Base-by-base conservation (phyloP, 169 alveolate genomes). In the Plasmodium sp. region DNA sequence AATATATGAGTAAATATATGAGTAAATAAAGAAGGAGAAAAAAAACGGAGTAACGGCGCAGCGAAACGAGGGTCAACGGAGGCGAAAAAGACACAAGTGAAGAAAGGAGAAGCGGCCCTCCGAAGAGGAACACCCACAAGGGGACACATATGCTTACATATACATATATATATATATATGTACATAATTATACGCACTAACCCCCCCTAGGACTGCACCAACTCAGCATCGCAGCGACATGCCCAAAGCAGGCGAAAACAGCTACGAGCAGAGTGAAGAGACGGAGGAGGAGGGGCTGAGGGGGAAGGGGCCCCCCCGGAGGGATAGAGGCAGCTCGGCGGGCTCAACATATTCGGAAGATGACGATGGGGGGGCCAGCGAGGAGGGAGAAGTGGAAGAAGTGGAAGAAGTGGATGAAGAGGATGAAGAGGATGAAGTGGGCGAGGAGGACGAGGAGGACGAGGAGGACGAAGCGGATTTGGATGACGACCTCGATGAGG, bases 291-390 rank as follows among this genome's bases (percentile, higher is more conserved):
- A 22, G 27, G 7, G 16, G 1, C n/a, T n/a, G 27, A 62, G 18
- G 27, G 34, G 75, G 34, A n/a, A 18, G 18, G 27, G 27, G 5
- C 75, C 75, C 34, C 75, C 31, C 39, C 36, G 27, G 75, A 27
- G 9, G 75, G 2, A 62, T 62, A 22, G 16, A 62, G 75, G 14
- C 10, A 62, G 75, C 9, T 62, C 75, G 14, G 33, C 34, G 34
- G 75, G 75, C 3, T 62, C 75, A 62, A 36, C n/a, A 16, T 62
- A 62, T 62, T 62, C 75, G 9, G 84, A 74, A 14, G 36, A 74
- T 74, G 33, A 39, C 36, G 74, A 74, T 51, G 93, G 58, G 56
- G 81, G 58, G 27, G 85, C 33, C 48, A 84, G 81, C 22, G 86
- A 85, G 10, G 58, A 39, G 41, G 79, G 79, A 51, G 45, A 73